These are phyloP conservation scores for Lotmaria passim DNA, from an alignment of 208 protist genomes.

Conservation along the genomic window DNA sequence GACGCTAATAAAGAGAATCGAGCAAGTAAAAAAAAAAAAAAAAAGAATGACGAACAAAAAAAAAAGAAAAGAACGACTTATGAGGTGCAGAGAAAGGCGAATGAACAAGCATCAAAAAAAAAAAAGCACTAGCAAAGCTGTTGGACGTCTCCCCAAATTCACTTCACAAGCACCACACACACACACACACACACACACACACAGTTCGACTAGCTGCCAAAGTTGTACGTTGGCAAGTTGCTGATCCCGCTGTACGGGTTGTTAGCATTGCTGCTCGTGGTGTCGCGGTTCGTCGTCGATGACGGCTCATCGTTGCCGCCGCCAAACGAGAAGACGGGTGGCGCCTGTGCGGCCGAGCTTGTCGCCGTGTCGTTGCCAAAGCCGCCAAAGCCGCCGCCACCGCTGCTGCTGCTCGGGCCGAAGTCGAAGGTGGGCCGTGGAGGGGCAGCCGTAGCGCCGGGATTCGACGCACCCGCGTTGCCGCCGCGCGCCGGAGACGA, in stretches of 20 bases:
- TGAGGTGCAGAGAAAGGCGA: too few species aligned
- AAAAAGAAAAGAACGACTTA: not conserved
- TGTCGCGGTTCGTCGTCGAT: not conserved
- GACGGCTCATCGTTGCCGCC: constrained; percentile 11
- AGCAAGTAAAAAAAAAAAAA: constrained; percentile 3
- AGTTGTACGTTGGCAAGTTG: constrained; percentile 71
- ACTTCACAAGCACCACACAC: not conserved
- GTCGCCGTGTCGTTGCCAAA: constrained; percentile 12
- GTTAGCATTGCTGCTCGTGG: constrained; percentile 17
- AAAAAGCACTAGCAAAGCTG: too few species aligned
- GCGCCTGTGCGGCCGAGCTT: too few species aligned
- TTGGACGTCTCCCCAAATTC: too few species aligned
- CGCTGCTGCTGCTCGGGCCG: constrained; percentile 39
- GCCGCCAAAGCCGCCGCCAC: constrained; percentile 21
- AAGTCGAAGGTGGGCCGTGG: constrained; percentile 66
- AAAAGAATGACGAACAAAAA: not conserved
- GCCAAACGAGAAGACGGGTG: constrained; percentile 16
- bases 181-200: not conserved
- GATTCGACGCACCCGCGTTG: constrained; percentile 1
- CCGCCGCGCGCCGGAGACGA: not conserved
- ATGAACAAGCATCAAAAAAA: not conserved
- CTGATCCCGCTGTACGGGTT: constrained; percentile 33
- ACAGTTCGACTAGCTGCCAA: constrained; percentile 57
- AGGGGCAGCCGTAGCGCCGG: constrained; percentile 5
- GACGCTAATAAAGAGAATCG: too few species aligned